These are phyloP conservation scores for Rhynchosporium secalis DNA, from an alignment of 2,329 filamentous ascomycete genomes.

Conservation along the genomic window DNA sequence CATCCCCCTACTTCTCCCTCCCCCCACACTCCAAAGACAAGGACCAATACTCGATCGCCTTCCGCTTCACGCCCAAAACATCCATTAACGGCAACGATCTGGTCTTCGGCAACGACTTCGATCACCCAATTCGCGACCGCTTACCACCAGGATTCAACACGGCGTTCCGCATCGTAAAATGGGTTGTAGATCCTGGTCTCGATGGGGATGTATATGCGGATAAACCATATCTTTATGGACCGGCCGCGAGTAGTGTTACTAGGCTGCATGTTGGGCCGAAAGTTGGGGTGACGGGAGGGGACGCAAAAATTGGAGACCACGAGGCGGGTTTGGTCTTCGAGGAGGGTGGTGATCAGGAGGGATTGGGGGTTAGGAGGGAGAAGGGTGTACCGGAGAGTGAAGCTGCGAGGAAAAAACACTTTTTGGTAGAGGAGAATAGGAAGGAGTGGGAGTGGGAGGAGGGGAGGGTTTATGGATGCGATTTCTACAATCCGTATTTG, in stretches of 20 bases:
- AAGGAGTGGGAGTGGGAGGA: slow-evolving; percentile 61
- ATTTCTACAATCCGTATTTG: slow-evolving; percentile 91
- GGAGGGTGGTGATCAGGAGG: slow-evolving; percentile 47
- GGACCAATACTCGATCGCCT: slow-evolving; percentile 84
- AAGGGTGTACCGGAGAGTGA: slow-evolving; percentile 44
- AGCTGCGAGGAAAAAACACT: slow-evolving; percentile 57
- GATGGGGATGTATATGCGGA: slow-evolving; percentile 91
- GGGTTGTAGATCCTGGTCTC: slow-evolving; percentile 87
- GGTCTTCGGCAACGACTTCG: slow-evolving; percentile 95
- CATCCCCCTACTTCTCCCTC: slow-evolving; percentile 75
- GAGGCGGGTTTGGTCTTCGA: slow-evolving; percentile 34
- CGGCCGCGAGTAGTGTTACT: slow-evolving; percentile 79
- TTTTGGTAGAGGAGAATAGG: slow-evolving; percentile 56
- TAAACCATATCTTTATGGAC: slow-evolving; percentile 81
- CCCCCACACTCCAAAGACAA: slow-evolving; percentile 63
- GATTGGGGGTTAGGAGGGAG: slow-evolving; percentile 43
- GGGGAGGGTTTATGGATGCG: slow-evolving; percentile 60
- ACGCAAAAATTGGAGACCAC: slow-evolving; percentile 40
- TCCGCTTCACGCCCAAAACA: slow-evolving; percentile 72
- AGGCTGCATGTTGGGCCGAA: slow-evolving; percentile 63
- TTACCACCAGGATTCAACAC: slow-evolving; percentile 84
- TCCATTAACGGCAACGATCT: slow-evolving; percentile 53
- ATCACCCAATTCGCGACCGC: slow-evolving; percentile 81
- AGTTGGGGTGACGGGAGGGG: slow-evolving; percentile 17
- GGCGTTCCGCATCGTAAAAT: slow-evolving; percentile 82